These are phyloP conservation scores for Saksenaea oblongispora DNA, from an alignment of 371 early-diverging fungal genomes.

Conservation along the genomic window DNA sequence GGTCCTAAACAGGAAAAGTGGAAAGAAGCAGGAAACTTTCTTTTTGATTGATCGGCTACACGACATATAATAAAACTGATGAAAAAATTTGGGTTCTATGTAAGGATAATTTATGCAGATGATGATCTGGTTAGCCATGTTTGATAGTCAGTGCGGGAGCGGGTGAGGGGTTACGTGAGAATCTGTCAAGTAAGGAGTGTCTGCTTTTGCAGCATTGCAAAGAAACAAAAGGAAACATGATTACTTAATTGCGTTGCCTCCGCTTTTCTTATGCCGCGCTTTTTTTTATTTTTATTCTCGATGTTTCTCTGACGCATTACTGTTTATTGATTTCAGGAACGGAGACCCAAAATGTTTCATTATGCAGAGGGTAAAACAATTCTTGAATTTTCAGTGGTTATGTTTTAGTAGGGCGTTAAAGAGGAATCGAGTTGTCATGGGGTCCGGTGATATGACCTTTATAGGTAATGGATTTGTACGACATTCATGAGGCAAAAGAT, in stretches of 20 bases:
- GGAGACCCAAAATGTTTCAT: neutral
- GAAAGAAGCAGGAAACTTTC: too few species aligned
- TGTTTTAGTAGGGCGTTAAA: neutral
- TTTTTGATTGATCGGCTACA: too few species aligned
- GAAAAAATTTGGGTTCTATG: too few species aligned
- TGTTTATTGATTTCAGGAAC: neutral
- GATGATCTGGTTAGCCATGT: too few species aligned
- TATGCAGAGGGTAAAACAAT: neutral
- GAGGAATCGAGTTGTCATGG: neutral
- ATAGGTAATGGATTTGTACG: neutral
- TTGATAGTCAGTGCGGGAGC: too few species aligned
- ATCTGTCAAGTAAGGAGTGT: too few species aligned
- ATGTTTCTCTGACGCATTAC: too few species aligned
- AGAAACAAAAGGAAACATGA: neutral
- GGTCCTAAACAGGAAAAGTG: too few species aligned
- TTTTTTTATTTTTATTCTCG: neutral
- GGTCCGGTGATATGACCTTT: neutral
- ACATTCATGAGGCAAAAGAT: neutral
- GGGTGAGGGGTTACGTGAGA: too few species aligned
- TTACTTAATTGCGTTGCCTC: neutral
- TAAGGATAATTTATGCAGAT: too few species aligned
- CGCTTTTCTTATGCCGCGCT: neutral
- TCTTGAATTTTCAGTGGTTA: neutral
- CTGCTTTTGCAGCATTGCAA: neutral
- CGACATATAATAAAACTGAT: too few species aligned